Conservation (phyloP, 345 rosid species). For the Geranium rotundifolium region DNA sequence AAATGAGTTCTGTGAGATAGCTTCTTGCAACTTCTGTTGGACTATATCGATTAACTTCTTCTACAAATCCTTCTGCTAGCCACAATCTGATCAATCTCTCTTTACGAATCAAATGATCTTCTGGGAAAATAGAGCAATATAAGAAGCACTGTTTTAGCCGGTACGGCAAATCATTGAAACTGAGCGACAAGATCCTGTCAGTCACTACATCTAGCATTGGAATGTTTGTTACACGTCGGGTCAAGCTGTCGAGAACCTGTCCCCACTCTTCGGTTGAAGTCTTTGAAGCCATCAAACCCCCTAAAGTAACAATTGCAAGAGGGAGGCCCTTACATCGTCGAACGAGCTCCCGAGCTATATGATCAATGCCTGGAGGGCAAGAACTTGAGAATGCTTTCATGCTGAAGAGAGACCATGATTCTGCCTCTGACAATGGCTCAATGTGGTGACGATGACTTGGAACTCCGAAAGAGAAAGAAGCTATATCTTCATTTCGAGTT, state of each 20-base stretch:
- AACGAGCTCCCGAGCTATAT: constrained; percentile 13
- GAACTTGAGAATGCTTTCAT: constrained; percentile 21
- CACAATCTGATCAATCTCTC: too few relatives aligned
- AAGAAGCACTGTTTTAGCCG: not conserved
- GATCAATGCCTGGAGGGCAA: constrained; percentile 2
- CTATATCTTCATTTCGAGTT: constrained; percentile 13
- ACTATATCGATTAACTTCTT: too few relatives aligned
- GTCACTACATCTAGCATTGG: constrained; percentile 15
- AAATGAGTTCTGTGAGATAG: too few relatives aligned
- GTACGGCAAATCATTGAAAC: constrained; percentile 23
- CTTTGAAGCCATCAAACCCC: constrained; percentile 25
- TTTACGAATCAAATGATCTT: not conserved
- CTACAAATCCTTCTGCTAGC: too few relatives aligned
- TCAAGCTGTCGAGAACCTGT: constrained; percentile 17
- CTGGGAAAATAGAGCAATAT: too few relatives aligned
- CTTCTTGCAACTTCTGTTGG: too few relatives aligned
- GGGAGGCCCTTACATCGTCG: constrained; percentile 27
- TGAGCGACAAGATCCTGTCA: constrained; percentile 19
- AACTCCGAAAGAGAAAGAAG: constrained; percentile 15
- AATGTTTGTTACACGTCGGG: constrained; percentile 20
- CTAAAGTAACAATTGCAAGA: constrained; percentile 30
- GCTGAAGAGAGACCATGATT: constrained; percentile 29
- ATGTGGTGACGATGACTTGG: constrained; percentile 15
- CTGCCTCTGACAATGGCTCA: constrained; percentile 12
- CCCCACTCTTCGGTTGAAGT: constrained; percentile 21